phyloP scores from a whole-genome alignment of 2,329 filamentous ascomycete genomes.

The Plenodomus lindquistii region DNA sequence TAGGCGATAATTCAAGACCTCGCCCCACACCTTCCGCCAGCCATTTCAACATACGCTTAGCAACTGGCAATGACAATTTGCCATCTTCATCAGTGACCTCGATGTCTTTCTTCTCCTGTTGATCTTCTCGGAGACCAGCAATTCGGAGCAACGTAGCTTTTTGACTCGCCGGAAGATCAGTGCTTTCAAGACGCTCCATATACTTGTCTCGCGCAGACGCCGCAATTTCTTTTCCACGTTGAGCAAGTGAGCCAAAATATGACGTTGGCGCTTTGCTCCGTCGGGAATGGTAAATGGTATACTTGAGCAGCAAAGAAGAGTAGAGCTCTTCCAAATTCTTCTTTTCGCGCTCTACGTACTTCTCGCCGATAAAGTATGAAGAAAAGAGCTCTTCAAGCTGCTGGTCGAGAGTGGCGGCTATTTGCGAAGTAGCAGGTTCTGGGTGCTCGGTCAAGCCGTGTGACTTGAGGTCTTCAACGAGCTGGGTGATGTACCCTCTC shows the following conservation, averaged over 20 bases:
- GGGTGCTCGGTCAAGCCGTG: slow-evolving; percentile 96
- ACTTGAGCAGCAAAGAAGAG: slow-evolving; percentile 92
- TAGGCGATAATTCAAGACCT: slow-evolving; percentile 85
- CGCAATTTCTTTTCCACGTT: slow-evolving; percentile 86
- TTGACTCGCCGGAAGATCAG: slow-evolving; percentile 84
- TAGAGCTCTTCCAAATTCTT: slow-evolving; percentile 77
- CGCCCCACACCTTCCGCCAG: slow-evolving; percentile 91
- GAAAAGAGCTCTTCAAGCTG: slow-evolving; percentile 69
- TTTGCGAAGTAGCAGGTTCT: slow-evolving; percentile 85
- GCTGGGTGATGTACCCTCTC: slow-evolving; percentile 79
- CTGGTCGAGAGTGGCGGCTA: slow-evolving; percentile 70
- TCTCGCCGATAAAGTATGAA: slow-evolving; percentile 67
- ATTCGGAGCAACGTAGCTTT: slow-evolving; percentile 89
- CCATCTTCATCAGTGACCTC: slow-evolving; percentile 92
- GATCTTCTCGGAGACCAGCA: slow-evolving; percentile 77
- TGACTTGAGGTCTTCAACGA: slow-evolving; percentile 91
- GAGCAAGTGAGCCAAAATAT: slow-evolving; percentile 89
- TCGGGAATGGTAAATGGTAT: slow-evolving; percentile 88
- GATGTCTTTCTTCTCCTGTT: slow-evolving; percentile 79
- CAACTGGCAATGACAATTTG: slow-evolving; percentile 76
- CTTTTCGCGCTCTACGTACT: slow-evolving; percentile 68
- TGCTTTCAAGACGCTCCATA: slow-evolving; percentile 83
- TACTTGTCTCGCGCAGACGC: slow-evolving; percentile 89
- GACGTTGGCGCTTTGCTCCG: slow-evolving; percentile 87
- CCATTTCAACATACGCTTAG: slow-evolving; percentile 99